phyloP scores from a whole-genome alignment of 495 filamentous ascomycete genomes.

The Lasiosphaeria miniovina region DNA sequence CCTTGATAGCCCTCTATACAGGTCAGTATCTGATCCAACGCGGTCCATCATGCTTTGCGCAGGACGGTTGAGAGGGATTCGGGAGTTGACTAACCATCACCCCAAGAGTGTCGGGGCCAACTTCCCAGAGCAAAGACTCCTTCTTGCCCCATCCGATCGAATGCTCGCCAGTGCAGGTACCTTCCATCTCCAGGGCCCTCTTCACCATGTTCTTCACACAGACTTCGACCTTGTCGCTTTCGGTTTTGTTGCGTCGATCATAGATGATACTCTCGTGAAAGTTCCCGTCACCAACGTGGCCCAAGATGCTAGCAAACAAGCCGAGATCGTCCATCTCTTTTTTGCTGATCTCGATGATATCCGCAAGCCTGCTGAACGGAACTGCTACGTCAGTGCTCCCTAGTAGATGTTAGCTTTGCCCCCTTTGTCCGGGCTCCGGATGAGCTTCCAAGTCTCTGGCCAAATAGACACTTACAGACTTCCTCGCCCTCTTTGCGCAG shows the following conservation, averaged over 20 bases:
- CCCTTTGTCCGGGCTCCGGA: not conserved
- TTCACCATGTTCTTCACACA: constrained; percentile 88
- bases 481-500: constrained; percentile 59
- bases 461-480: constrained; percentile 45
- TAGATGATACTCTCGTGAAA: constrained; percentile 92
- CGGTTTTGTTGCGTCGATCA: constrained; percentile 60
- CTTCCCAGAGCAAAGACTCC: constrained; percentile 70
- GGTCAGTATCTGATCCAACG: not conserved
- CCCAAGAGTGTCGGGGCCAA: constrained; percentile 75
- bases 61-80: not conserved
- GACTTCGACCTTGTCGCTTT: constrained; percentile 68
- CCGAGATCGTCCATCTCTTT: constrained; percentile 83
- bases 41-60: too few relatives aligned
- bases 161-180: constrained; percentile 90
- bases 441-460: not conserved
- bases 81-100: constrained; percentile 58
- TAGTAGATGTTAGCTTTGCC: constrained; percentile 17
- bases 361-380: constrained; percentile 78
- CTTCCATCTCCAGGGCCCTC: constrained; percentile 86
- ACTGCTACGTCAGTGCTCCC: constrained; percentile 86
- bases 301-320: constrained; percentile 80
- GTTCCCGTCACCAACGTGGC: constrained; percentile 85
- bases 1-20: constrained; percentile 66
- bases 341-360: constrained; percentile 88
- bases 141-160: constrained; percentile 89